Evolutionary conservation across 1,139 yeast species (phyloP).

Genomic region (Candida gigantensis): DNA sequence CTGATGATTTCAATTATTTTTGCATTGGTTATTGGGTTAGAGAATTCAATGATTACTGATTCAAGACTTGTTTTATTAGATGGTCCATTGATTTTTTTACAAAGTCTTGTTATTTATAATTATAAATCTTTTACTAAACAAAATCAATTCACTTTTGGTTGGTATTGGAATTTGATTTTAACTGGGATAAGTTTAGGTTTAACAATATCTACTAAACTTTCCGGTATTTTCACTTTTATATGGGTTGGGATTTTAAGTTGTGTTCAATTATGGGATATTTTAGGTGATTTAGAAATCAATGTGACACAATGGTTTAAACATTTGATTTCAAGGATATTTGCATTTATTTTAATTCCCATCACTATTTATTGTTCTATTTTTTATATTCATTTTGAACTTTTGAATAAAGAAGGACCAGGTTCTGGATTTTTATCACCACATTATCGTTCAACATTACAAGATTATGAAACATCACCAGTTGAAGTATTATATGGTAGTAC

Average conservation of each 20-base stretch:
- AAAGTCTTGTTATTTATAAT: constrained; percentile 43
- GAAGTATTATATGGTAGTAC: constrained; percentile 65
- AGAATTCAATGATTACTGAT: constrained; percentile 55
- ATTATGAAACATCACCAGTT: constrained; percentile 41
- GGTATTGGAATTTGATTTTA: constrained; percentile 45
- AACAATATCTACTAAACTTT: constrained; percentile 50
- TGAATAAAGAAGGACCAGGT: constrained; percentile 53
- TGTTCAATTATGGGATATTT: constrained; percentile 52
- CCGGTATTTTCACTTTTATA: constrained; percentile 52
- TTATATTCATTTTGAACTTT: constrained; percentile 48
- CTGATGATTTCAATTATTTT: constrained; percentile 37
- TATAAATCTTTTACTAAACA: constrained; percentile 36
- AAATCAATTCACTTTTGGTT: constrained; percentile 36
- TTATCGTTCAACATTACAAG: constrained; percentile 55
- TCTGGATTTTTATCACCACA: constrained; percentile 53
- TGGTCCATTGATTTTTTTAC: constrained; percentile 48
- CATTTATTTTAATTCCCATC: constrained; percentile 49
- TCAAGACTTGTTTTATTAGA: constrained; percentile 54
- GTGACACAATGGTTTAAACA: constrained; percentile 32
- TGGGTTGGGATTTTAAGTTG: constrained; percentile 51
- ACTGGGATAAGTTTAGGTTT: constrained; percentile 58
- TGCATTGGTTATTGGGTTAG: constrained; percentile 49
- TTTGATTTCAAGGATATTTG: constrained; percentile 28
- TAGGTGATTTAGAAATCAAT: constrained; percentile 56
- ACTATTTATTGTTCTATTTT: constrained; percentile 50